Base-by-base conservation (phyloP, 202 grass and related monocot species). In the Cymbopogon flexuosus region DNA sequence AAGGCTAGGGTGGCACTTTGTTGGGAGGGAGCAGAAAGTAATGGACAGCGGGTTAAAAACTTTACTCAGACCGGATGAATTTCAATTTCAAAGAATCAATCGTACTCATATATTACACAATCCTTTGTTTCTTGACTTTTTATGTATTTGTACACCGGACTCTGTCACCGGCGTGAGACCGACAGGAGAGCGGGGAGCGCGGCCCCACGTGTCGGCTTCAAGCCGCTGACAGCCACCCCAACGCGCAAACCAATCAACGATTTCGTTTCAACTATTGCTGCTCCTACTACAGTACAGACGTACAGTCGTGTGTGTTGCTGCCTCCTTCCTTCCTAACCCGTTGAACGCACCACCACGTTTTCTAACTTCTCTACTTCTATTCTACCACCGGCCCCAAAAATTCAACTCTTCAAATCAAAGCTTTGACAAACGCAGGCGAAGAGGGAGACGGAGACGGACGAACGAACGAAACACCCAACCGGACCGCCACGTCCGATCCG, bases 341-440 rank as follows among this genome's bases (percentile, higher is more conserved):
- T 40, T 62, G 68, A 88, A 83, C 37, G 72, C 42, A 64, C 13
- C 68, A 39, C 47, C 45, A 5, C 45, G 13, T 49, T 47, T 15
- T 73, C 18, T 83, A 87, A 12, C 70, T 66, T 59, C 19, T 40
- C 37, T 40, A 40, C 6, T 57, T 8, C 8, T 24, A 33, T 27
- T 11, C 57, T 30, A 13, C 72, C 82, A 85, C 21, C 22, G 64
- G 19, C 59, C 66, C 39, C 18, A 86, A 84, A 88, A 83, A 82
- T 62, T 77, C 67, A 85, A 85, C 73, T 82, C 79, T 69, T 7
- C 61, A 86, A 84, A 79, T 63, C 79, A 86, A 89, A 83, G 68
- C 79, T 83, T 89, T 83, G 79, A 89, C 83, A 79, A 82, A 82
- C 65, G 72, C 52, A 46, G 2, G 34, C 60, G 60, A 80, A 24